Percentiles rank a stretch among this genome's conserved stretches.
These are phyloP conservation scores for Aspergillus tamarii DNA, from an alignment of 2,329 filamentous ascomycete genomes.

Conservation along the genomic window DNA sequence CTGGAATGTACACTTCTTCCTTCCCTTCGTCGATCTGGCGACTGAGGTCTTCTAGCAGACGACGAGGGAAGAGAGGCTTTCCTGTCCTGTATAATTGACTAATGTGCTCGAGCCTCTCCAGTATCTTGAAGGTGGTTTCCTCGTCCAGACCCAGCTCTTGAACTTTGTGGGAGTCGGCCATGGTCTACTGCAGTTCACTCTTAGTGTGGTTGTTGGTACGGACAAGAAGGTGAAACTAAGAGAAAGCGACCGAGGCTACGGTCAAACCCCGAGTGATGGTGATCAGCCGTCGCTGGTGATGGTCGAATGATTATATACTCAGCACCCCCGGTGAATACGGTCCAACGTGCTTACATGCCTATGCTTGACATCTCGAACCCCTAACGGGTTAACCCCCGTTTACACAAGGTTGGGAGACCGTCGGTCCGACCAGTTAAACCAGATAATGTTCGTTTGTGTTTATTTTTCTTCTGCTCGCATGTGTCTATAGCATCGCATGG, in stretches of 20 bases:
- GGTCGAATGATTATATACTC: neutral
- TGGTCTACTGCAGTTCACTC: neutral
- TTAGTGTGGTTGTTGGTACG: neutral
- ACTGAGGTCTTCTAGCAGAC: slow-evolving; percentile 21
- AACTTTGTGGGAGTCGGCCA: neutral
- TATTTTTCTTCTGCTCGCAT: slow-evolving; percentile 2
- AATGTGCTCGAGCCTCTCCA: slow-evolving; percentile 22
- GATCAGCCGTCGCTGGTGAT: neutral
- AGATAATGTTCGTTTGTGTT: neutral
- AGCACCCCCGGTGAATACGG: neutral
- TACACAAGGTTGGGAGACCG: neutral
- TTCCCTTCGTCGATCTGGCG: slow-evolving; percentile 20
- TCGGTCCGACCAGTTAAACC: neutral
- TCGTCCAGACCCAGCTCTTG: slow-evolving; percentile 9
- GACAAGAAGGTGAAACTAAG: neutral
- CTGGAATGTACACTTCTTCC: slow-evolving; percentile 21
- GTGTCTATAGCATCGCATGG: neutral
- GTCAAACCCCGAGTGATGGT: neutral
- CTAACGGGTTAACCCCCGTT: neutral
- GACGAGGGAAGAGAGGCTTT: slow-evolving; percentile 27
- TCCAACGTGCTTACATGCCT: neutral
- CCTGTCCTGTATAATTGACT: slow-evolving; percentile 23
- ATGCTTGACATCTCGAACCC: neutral
- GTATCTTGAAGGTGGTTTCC: slow-evolving; percentile 13
- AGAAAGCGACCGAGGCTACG: neutral